Percentiles rank a stretch among this genome's conserved stretches.
Evolutionary conservation across 441 rosid species (phyloP).

Genomic region (Gossypium davidsonii): DNA sequence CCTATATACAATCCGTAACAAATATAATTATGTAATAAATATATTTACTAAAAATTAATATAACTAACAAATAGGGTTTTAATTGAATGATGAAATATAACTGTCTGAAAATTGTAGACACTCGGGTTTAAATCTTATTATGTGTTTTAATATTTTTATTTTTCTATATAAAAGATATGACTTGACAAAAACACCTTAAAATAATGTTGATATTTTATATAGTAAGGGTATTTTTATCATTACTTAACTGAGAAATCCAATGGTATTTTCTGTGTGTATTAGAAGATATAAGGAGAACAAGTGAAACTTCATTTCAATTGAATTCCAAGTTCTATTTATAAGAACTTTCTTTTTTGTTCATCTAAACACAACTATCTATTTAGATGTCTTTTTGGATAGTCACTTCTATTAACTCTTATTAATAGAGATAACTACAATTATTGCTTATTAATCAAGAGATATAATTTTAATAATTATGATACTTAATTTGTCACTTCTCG

Average conservation of each 20-base stretch:
- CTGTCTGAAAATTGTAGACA: background rate
- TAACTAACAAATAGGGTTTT: background rate
- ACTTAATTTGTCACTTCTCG: too few relatives aligned
- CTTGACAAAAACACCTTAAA: background rate
- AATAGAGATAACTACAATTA: too few relatives aligned
- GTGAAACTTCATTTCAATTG: background rate
- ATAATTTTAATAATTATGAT: too few relatives aligned
- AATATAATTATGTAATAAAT: background rate
- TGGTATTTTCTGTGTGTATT: too few relatives aligned
- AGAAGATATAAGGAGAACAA: background rate
- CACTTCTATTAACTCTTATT: too few relatives aligned
- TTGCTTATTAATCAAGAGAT: too few relatives aligned
- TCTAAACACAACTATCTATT: too few relatives aligned
- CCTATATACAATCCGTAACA: background rate
- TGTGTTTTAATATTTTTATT: background rate
- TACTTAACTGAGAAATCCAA: background rate
- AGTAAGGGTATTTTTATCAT: background rate
- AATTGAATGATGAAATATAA: background rate
- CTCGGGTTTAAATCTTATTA: background rate
- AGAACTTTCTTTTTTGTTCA: too few relatives aligned
- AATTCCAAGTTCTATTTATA: too few relatives aligned
- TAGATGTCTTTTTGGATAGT: too few relatives aligned
- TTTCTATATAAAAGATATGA: background rate
- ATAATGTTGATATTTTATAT: background rate
- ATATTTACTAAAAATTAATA: background rate